phyloP scores from a whole-genome alignment of 2,329 filamentous ascomycete species.

The Penicillium sp. region DNA sequence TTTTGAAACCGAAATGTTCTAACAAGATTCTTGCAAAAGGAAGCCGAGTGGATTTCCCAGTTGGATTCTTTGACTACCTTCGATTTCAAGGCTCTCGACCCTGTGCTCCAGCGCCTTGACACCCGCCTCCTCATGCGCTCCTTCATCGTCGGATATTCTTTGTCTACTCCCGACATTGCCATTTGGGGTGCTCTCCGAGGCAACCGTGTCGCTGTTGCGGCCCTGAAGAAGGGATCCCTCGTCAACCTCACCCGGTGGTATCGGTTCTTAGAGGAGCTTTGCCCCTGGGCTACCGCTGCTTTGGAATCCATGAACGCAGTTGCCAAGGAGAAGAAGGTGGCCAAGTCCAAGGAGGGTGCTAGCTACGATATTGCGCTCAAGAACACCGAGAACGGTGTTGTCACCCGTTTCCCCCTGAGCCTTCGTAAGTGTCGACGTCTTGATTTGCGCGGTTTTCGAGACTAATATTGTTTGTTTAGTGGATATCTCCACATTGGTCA shows the following conservation, averaged over 20 bases:
- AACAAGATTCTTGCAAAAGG: slow-evolving; percentile 22
- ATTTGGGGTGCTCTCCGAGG: slow-evolving; percentile 80
- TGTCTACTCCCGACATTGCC: slow-evolving; percentile 74
- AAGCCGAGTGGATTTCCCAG: slow-evolving; percentile 58
- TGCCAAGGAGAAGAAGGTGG: slow-evolving; percentile 67
- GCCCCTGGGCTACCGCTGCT: slow-evolving; percentile 71
- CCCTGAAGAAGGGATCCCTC: slow-evolving; percentile 74
- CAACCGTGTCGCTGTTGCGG: slow-evolving; percentile 80
- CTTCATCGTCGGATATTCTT: slow-evolving; percentile 76
- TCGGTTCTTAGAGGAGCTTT: slow-evolving; percentile 75
- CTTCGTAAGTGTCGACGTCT: slow-evolving; percentile 61
- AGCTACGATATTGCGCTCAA: slow-evolving; percentile 87
- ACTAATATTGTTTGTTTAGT: slow-evolving; percentile 10
- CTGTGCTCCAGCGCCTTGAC: slow-evolving; percentile 72
- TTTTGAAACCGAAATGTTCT: not conserved
- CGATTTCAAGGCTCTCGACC: slow-evolving; percentile 82
- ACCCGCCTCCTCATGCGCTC: slow-evolving; percentile 83
- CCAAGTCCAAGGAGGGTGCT: slow-evolving; percentile 71
- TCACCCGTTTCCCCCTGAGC: slow-evolving; percentile 91
- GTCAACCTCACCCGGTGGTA: slow-evolving; percentile 85
- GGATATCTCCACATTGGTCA: slow-evolving; percentile 95
- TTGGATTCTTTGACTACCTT: slow-evolving; percentile 53
- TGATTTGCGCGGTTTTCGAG: not conserved
- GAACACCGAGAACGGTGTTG: slow-evolving; percentile 82
- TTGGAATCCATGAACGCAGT: slow-evolving; percentile 68